Evolutionary conservation across 2,329 filamentous ascomycete genomes (phyloP).

Genomic region (Fusarium chlamydosporum): DNA sequence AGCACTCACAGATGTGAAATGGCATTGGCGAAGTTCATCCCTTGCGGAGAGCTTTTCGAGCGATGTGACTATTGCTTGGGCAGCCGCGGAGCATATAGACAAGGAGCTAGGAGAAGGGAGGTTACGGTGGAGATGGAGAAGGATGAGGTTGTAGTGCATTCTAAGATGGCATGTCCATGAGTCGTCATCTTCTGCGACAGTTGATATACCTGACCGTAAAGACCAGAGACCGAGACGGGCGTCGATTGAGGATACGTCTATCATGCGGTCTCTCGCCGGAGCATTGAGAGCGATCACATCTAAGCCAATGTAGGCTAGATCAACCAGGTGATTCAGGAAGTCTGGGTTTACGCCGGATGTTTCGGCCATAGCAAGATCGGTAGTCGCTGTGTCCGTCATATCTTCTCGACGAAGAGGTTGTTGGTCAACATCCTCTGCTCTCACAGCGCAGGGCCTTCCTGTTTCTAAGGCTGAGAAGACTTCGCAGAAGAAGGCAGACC

Average conservation of each 20-base stretch:
- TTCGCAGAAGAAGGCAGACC: constrained; percentile 47
- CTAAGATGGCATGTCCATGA: constrained; percentile 45
- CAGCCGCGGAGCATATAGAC: constrained; percentile 47
- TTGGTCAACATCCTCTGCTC: constrained; percentile 48
- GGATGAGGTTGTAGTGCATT: constrained; percentile 48
- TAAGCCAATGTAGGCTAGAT: constrained; percentile 45
- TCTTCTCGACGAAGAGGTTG: constrained; percentile 39
- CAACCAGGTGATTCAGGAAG: constrained; percentile 46
- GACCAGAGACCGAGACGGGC: constrained; percentile 47
- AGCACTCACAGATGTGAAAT: constrained; percentile 48
- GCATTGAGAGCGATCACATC: constrained; percentile 45
- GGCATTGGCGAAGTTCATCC: constrained; percentile 44
- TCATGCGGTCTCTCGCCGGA: constrained; percentile 29
- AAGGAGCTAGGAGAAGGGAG: constrained; percentile 37
- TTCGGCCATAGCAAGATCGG: background rate
- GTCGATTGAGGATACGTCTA: constrained; percentile 45
- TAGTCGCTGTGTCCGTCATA: constrained; percentile 37
- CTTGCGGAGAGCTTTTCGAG: constrained; percentile 43
- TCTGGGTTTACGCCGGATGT: constrained; percentile 25
- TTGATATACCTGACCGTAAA: constrained; percentile 46
- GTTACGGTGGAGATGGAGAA: constrained; percentile 47
- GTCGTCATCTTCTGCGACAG: constrained; percentile 42
- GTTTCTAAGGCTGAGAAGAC: constrained; percentile 46
- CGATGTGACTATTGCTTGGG: constrained; percentile 45
- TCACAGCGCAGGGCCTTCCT: constrained; percentile 43